These are phyloP conservation scores for Podosphaera aphanis DNA, from an alignment of 2,329 filamentous ascomycete genomes.

Conservation along the genomic window DNA sequence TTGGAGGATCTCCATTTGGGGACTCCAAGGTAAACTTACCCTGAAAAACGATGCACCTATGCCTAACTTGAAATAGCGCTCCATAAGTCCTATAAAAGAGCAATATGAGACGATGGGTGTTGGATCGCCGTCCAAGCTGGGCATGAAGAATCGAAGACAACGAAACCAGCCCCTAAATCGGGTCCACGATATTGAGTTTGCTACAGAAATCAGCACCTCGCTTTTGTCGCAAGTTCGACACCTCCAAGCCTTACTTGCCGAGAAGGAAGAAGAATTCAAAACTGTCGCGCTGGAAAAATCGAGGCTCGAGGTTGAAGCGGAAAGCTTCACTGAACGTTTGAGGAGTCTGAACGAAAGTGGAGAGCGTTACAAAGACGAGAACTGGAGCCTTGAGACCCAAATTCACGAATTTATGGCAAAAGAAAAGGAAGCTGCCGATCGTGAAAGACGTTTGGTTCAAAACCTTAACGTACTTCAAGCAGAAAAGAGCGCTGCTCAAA, in stretches of 20 bases:
- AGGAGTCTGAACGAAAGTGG: slow-evolving; percentile 79
- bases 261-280: slow-evolving; percentile 72
- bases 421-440: slow-evolving; percentile 54
- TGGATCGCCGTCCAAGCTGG: slow-evolving; percentile 71
- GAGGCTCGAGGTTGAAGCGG: slow-evolving; percentile 58
- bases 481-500: slow-evolving; percentile 57
- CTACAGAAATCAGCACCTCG: slow-evolving; percentile 92
- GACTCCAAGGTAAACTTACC: slow-evolving; percentile 22
- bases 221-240: slow-evolving; percentile 84
- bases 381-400: slow-evolving; percentile 89
- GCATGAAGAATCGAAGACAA: slow-evolving; percentile 65
- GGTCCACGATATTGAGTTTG: slow-evolving; percentile 90
- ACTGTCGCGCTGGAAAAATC: slow-evolving; percentile 51
- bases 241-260: slow-evolving; percentile 59
- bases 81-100: slow-evolving; percentile 44
- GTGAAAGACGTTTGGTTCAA: slow-evolving; percentile 61
- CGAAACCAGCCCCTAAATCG: slow-evolving; percentile 74
- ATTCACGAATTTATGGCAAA: slow-evolving; percentile 59
- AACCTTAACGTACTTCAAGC: slow-evolving; percentile 42
- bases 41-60: slow-evolving; percentile 1
- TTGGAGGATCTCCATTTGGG: slow-evolving; percentile 21
- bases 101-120: slow-evolving; percentile 59
- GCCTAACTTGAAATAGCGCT: slow-evolving; percentile 26
- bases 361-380: slow-evolving; percentile 91
- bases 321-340: slow-evolving; percentile 57